Base-by-base conservation (phyloP, 305 asterid species). In the Nicotiana rustica region DNA sequence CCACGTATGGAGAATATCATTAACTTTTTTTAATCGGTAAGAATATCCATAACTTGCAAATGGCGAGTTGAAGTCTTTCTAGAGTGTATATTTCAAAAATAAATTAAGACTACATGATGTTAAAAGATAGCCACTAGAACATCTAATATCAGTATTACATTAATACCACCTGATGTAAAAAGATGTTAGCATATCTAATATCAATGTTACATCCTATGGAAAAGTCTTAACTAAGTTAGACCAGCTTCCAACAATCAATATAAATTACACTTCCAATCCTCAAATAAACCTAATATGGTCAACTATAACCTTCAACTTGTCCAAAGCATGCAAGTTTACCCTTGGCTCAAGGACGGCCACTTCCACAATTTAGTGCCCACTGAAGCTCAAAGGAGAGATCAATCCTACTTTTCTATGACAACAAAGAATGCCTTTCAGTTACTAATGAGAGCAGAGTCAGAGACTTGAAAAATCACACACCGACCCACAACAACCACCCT, bases 31-130 rank as follows among this genome's bases (percentile, higher is more conserved):
- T 41, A 1, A 41, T 41, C 49, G 3, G 49, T 73, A 49, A 73
- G 79, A 38, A 69, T 18, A 70, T 52, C 10, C 80, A 73, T 10
- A 76, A 76, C 67, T 76, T 76, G 67, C 49, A 76, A 76, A 76
- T 56, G 67, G 80, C 0, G n/a, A 76, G 67, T 17, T 56, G 80
- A 56, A 76, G 33, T 56, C 52, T 25, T 75, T 75, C 80, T 75
- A 52, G 47, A 49, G 64, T 73, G 64, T 49, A 38, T 17, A 29
- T 44, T 49, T 55, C 79, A 75, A 61, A 13, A 75, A 25, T 49
- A 49, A 75, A 33, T 76, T 76, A 55, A 55, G 49, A n/a, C 66
- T 10, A 76, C 49, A 25, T 55, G 66, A 76, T 7, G 17, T 52
- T 41, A 76, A 17, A 55, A 15, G 31, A 76, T 17, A 15, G 56